Base-by-base conservation (phyloP, 2,329 filamentous ascomycete genomes). In the Exserohilum turcica region DNA sequence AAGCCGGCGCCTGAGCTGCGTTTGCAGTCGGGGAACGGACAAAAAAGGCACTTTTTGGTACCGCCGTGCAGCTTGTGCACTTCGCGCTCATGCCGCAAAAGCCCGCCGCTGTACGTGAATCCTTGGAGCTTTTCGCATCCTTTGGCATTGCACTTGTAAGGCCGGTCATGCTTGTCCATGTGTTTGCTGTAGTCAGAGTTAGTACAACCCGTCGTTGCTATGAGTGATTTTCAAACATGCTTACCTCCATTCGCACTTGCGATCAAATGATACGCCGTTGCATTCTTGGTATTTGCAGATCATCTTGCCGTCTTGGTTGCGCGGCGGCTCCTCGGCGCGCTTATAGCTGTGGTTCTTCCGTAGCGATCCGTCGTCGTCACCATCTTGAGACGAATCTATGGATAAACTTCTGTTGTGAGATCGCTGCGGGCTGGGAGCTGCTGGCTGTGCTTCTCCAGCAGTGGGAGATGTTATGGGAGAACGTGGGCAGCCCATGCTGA, bases 141-240 rank as follows among this genome's bases (percentile, higher is more conserved):
- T n/a, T 85, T 82, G 37, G 88, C 86, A 18, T 80, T 82, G 74
- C 93, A 97, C 67, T 92, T 90, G 72, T 97, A 97, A 1, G 93
- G 93, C 10, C 93, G 84, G 64, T 96, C 92, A 73, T 97, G 93
- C 74, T 96, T 96, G 77, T 97, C 93, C 92, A 97, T 97, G 73
- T 97, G 93, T 78, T 97, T 97, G 72, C 91, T 96, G 46, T 44
- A 32, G 16, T 13, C 15, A 3, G 27, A 33, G 51, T 72, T 42
- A 70, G 64, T 56, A 43, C n/a, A 54, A 48, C 13, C 8, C 32
- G 18, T 19, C 12, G 37, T 51, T 33, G 49, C 10, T n/a, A 43
- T 75, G 61, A 75, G 66, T 43, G 28, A 43, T 33, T 38, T 19
- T 39, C n/a, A n/a, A 6, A n/a, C 24, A 12, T 12, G 83, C 90